These are phyloP conservation scores for Chlamydomonas schloesseri DNA, from an alignment of 139 green algal species.

Conservation along the genomic window DNA sequence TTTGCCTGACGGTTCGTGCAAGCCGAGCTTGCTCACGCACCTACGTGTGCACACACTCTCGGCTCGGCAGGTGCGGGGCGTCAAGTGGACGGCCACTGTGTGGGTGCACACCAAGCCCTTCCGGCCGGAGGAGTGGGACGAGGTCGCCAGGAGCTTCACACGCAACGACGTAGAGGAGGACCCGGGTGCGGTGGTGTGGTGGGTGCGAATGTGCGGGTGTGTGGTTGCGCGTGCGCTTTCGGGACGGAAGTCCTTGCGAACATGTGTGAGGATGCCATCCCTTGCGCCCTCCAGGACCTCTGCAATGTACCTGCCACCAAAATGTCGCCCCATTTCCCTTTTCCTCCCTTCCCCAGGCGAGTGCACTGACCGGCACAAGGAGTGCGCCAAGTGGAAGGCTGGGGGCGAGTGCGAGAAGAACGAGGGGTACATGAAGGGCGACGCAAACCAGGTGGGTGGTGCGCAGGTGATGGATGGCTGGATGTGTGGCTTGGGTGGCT, in stretches of 20 bases:
- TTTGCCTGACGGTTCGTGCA: too few species aligned
- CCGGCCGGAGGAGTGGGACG: slow-evolving; percentile 23
- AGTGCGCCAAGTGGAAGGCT: slow-evolving; percentile 16
- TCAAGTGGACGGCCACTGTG: slow-evolving; percentile 85
- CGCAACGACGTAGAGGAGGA: slow-evolving; percentile 8
- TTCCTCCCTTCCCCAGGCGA: not conserved
- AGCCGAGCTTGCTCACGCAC: too few species aligned
- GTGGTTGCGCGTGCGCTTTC: not conserved
- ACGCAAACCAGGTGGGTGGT: not conserved
- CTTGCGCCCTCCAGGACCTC: too few species aligned
- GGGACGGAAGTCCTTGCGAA: too few species aligned
- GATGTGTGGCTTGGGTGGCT: too few species aligned
- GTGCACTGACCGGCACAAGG: slow-evolving; percentile 26
- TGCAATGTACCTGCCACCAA: too few species aligned
- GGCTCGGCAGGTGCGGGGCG: not conserved
- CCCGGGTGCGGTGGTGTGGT: slow-evolving; percentile 1
- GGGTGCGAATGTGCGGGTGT: not conserved
- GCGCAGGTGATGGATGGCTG: too few species aligned
- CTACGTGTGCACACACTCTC: too few species aligned
- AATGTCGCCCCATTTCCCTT: too few species aligned
- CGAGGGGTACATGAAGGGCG: slow-evolving; percentile 53
- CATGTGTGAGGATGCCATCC: too few species aligned
- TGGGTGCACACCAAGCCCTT: slow-evolving; percentile 72
- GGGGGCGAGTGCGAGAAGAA: slow-evolving; percentile 56
- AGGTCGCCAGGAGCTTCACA: not conserved